A percentile compares a stretch with the other conserved stretches of the same genome.
These are phyloP conservation scores for Rhazya stricta DNA, from an alignment of 257 asterid genomes.

Conservation along the genomic window DNA sequence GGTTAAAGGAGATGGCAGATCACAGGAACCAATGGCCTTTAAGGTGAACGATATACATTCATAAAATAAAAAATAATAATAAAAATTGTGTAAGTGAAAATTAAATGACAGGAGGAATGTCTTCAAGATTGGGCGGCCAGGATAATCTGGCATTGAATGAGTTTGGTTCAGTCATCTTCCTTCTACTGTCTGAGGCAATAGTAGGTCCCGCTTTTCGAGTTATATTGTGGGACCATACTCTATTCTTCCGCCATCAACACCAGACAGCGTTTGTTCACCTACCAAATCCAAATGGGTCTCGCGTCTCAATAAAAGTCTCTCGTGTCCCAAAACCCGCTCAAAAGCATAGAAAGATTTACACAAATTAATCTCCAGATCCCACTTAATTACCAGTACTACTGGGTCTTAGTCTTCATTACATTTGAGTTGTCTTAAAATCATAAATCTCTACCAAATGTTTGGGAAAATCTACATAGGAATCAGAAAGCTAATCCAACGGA, in stretches of 20 bases:
- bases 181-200: not conserved
- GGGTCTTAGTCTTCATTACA: too few relatives aligned
- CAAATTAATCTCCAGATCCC: not conserved
- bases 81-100: not conserved
- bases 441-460: not conserved
- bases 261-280: constrained; percentile 33
- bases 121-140: constrained; percentile 1
- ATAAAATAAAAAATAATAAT: not conserved
- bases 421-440: not conserved
- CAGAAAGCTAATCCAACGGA: constrained; percentile 1
- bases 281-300: constrained; percentile 35
- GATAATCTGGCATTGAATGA: constrained; percentile 10
- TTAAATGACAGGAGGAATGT: not conserved
- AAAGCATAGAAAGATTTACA: not conserved
- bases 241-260: not conserved
- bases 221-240: constrained; percentile 14
- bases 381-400: not conserved
- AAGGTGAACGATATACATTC: too few relatives aligned
- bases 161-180: constrained; percentile 24
- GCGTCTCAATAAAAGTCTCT: constrained; percentile 29
- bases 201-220: constrained; percentile 14
- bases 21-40: too few relatives aligned
- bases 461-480: constrained; percentile 2
- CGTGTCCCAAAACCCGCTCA: constrained; percentile 16
- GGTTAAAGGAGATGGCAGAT: too few relatives aligned